Evolutionary conservation across 257 asterid genomes (phyloP), one percentile per base, ranked within the genome.

Genomic region (Solanum rostratum): DNA sequence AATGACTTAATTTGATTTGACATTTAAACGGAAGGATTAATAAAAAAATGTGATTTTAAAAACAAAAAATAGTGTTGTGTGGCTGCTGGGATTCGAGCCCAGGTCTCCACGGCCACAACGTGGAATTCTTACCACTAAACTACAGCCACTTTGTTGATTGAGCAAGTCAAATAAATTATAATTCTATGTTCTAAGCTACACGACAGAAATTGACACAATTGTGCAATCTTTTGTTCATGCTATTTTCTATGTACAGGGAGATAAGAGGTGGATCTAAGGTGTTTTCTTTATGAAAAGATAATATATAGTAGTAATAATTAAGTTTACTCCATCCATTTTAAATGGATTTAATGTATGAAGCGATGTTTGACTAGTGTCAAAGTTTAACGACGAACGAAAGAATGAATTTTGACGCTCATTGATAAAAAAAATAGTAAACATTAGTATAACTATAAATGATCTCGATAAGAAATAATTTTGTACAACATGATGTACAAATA

Each of bases 81-180:
- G 98, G 99, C 99, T 96, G 98, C 98, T 96, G 95, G 98, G 97
- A 96, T 96, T 96, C 97, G 97, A 94, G 99, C 98, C 97, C 97
- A 92, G 97, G 98, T 93, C 98, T 93, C 94, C 95, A 96, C 96
- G 97, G 97, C 98, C 99, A 93, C 98, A 95, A 92, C 97, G 95
- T 96, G 97, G 94, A 96, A 96, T 95, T 95, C 98, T 96, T 6
- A 95, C 98, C 97, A 92, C 97, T 92, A 94, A 93, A 96, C 98
- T 94, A 93, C 95, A 93, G 95, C 98, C 94, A 93, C 95, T 33
- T 84, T 10, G 29, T 1, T 15, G 43, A 0, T 5, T 0, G 0
- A 0, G 0, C 1, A 0, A 2, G 7, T 13, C 18, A 15, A 11
- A 8, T 5, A 8, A 2, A 7, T n/a, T n/a, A n/a, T n/a, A n/a